A percentile compares a stretch with the other conserved stretches of the same genome.
Conservation (phyloP, 2,329 filamentous ascomycete genomes). For the Aspergillus proliferans region DNA sequence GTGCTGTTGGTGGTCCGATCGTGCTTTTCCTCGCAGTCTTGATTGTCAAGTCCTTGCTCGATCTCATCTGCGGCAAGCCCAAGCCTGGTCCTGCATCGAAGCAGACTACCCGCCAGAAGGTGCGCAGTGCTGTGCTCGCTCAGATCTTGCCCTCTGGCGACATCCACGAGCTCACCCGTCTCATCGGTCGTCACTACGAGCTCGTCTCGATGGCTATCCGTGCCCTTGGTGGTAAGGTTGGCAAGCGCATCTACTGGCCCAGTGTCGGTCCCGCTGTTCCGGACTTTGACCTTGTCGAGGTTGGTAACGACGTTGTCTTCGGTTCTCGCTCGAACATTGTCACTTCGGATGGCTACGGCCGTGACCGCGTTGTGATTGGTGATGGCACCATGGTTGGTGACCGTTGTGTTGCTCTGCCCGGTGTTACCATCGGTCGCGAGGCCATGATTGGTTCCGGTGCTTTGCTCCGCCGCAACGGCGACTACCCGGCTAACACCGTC, state of each 20-base stretch:
- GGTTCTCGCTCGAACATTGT: slow-evolving; percentile 51
- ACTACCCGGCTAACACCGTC: slow-evolving; percentile 42
- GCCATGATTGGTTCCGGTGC: slow-evolving; percentile 52
- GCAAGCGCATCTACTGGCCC: slow-evolving; percentile 53
- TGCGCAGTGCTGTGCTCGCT: slow-evolving; percentile 12
- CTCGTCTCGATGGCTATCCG: slow-evolving; percentile 48
- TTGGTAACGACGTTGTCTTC: slow-evolving; percentile 56
- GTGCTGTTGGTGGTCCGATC: slow-evolving; percentile 7
- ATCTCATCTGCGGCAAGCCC: slow-evolving; percentile 14
- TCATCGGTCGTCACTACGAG: slow-evolving; percentile 53
- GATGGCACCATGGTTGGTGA: slow-evolving; percentile 54
- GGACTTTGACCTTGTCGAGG: slow-evolving; percentile 51
- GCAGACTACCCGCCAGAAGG: slow-evolving; percentile 10
- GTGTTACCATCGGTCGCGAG: slow-evolving; percentile 44
- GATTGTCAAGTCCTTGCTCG: slow-evolving; percentile 6
- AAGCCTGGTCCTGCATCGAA: slow-evolving; percentile 12
- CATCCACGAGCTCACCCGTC: slow-evolving; percentile 44
- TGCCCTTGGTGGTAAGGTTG: slow-evolving; percentile 46
- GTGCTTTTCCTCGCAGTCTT: background rate
- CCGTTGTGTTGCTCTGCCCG: slow-evolving; percentile 48
- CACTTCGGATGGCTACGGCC: slow-evolving; percentile 48
- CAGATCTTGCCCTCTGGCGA: slow-evolving; percentile 38
- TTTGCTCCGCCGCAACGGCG: slow-evolving; percentile 41
- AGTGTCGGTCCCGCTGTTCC: slow-evolving; percentile 50
- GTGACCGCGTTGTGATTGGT: slow-evolving; percentile 43